Conservation (phyloP, 1,284 basidiomycete genomes). For the Irpex sp. region DNA sequence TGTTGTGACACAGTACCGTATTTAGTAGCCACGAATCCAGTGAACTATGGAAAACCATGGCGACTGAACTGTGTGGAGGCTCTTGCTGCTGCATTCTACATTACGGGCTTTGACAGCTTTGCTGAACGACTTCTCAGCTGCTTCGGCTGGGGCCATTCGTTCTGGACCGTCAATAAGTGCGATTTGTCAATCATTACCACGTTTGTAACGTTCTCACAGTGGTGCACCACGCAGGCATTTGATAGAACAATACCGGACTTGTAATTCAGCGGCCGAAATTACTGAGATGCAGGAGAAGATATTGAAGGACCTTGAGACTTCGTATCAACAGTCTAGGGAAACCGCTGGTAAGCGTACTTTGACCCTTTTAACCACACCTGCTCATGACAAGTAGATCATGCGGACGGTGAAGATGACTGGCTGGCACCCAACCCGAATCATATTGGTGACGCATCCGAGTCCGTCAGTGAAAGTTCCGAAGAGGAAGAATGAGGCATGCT, state of each 20-base stretch:
- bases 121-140: conserved; percentile 74
- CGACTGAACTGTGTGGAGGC: conserved; percentile 90
- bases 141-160: conserved; percentile 88
- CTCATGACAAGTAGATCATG: neutral
- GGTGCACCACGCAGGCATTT: conserved; percentile 39
- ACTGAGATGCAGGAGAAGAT: conserved; percentile 67
- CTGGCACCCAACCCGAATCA: conserved; percentile 55
- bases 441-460: conserved; percentile 7
- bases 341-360: conserved; percentile 39
- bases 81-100: conserved; percentile 89
- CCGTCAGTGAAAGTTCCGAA: conserved; percentile 6
- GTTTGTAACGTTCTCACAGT: neutral
- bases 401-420: conserved; percentile 40
- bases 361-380: neutral
- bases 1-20: conserved; percentile 70
- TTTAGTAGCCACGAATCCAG: conserved; percentile 88
- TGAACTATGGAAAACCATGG: conserved; percentile 96
- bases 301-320: conserved; percentile 70
- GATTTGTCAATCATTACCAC: conserved; percentile 17
- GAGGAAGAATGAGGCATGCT: neutral
- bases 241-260: conserved; percentile 72
- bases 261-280: conserved; percentile 64
- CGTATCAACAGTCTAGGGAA: conserved; percentile 50
- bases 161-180: conserved; percentile 81
- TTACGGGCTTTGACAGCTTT: conserved; percentile 80